Base-by-base conservation (phyloP, 2,329 filamentous ascomycete genomes). In the Alternaria consortialis region DNA sequence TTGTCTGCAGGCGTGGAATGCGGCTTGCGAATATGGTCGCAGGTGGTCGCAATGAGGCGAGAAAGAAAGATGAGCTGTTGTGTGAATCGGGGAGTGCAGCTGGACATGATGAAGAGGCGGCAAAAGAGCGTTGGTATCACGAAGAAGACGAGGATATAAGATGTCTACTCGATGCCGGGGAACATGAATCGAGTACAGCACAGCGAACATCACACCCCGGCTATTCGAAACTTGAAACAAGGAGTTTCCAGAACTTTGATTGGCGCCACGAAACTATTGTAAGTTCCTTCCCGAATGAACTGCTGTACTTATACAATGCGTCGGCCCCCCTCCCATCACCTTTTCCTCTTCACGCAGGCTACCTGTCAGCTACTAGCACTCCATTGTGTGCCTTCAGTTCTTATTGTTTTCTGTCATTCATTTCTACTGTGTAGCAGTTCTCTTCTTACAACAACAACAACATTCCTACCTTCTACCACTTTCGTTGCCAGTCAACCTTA, bases 171-270 rank as follows among this genome's bases (percentile, higher is more conserved):
- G 58, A 66, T 61, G 68, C 68, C 64, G 63, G 67, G 58, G 44
- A 56, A 51, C 63, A 58, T 62, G 59, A 63, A 60, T 68, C 66
- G 58, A 62, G 60, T 56, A 68, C 60, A 66, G 55, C 65, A 73
- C 63, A 75, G 64, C 73, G 64, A 75, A 68, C 67, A 71, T 62
- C 62, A 64, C 61, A 67, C 66, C 56, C 64, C 61, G 65, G 62
- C 68, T 63, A 74, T 63, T 66, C 65, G 44, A 69, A 74, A 73
- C 72, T 65, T 77, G 76, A 79, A 79, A 79, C 76, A 76, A 65
- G 70, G 66, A 67, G 65, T 56, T 66, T 67, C 64, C 62, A 60
- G 65, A 71, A 71, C 67, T 62, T 53, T 67, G 63, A 75, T 74
- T 76, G 73, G 74, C 69, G 67, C 61, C 52, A 58, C 65, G 53